phyloP scores from a whole-genome alignment of 2,329 filamentous ascomycete species.

The Pleurostoma richardsiae region DNA sequence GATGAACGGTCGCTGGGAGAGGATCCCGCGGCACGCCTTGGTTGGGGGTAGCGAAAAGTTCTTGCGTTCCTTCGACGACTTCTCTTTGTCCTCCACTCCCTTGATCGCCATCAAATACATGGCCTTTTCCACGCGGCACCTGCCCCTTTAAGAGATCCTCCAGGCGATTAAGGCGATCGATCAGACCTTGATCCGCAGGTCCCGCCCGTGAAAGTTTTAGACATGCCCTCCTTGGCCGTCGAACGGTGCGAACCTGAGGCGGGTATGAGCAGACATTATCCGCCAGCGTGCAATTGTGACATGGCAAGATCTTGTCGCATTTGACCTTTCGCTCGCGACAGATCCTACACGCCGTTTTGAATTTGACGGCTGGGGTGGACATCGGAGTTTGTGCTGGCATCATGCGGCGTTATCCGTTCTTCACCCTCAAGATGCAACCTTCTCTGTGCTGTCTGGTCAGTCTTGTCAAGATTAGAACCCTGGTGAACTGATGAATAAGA shows the following conservation, averaged over 20 bases:
- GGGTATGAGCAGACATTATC: not conserved
- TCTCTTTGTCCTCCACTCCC: not conserved
- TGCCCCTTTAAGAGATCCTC: not conserved
- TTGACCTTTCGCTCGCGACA: conserved; percentile 61
- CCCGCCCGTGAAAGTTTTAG: not conserved
- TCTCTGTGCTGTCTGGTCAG: too few relatives aligned
- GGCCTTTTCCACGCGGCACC: not conserved
- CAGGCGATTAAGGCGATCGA: not conserved
- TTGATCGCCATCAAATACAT: not conserved
- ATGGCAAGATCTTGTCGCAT: conserved; percentile 53
- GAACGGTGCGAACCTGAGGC: not conserved
- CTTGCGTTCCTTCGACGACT: not conserved
- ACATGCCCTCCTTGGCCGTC: not conserved
- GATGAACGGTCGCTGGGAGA: too few relatives aligned
- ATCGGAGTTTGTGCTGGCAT: too few relatives aligned
- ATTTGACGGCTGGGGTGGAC: too few relatives aligned
- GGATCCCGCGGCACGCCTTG: too few relatives aligned
- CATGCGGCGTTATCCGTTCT: too few relatives aligned
- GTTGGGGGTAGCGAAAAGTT: not conserved
- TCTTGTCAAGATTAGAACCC: too few relatives aligned
- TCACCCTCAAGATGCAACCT: too few relatives aligned
- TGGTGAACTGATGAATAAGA: too few relatives aligned
- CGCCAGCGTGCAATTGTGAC: conserved; percentile 39
- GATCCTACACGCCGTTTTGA: conserved; percentile 38
- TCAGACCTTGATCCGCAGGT: not conserved